Percentiles rank a stretch among this genome's conserved stretches.
Evolutionary conservation across 2,329 filamentous ascomycete species (phyloP).

Genomic region (Emmonsiellopsis sp.): DNA sequence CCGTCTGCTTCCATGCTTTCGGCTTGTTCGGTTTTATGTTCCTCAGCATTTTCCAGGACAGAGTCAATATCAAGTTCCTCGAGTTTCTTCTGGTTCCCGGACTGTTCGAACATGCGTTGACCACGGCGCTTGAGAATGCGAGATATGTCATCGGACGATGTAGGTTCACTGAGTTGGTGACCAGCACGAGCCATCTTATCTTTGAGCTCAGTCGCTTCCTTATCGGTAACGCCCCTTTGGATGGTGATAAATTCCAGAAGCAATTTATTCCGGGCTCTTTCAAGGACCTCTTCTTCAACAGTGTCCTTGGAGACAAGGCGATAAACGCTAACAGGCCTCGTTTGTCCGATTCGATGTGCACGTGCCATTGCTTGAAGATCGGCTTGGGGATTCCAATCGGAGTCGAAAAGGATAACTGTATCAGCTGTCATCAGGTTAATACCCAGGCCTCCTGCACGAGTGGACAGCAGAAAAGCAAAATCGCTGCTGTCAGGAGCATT

Average conservation of each 20-base stretch:
- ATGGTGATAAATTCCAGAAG: conserved; percentile 97
- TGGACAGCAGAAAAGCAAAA: conserved; percentile 93
- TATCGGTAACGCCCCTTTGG: conserved; percentile 91
- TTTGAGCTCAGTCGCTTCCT: conserved; percentile 74
- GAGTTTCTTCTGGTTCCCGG: conserved; percentile 88
- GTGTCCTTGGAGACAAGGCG: conserved; percentile 96
- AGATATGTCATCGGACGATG: conserved; percentile 88
- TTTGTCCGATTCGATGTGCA: conserved; percentile 95
- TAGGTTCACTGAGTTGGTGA: conserved; percentile 59
- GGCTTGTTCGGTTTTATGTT: conserved; percentile 91
- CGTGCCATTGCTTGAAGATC: conserved; percentile 98
- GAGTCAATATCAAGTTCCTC: conserved; percentile 93
- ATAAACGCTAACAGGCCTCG: conserved; percentile 91
- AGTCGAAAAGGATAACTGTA: conserved; percentile 89
- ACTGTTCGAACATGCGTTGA: conserved; percentile 99
- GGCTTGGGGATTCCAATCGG: conserved; percentile 97
- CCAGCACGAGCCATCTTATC: conserved; percentile 63
- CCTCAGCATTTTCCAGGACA: conserved; percentile 90
- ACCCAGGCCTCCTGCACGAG: conserved; percentile 83
- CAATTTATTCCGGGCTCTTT: conserved; percentile 92
- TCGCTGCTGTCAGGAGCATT: conserved; percentile 94
- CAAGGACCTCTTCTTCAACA: conserved; percentile 93
- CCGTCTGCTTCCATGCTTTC: conserved; percentile 92
- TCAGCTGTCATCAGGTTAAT: conserved; percentile 96
- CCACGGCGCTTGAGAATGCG: conserved; percentile 93